Evolutionary conservation across 345 rosid species (phyloP).

Genomic region (Lagerstroemia speciosa): DNA sequence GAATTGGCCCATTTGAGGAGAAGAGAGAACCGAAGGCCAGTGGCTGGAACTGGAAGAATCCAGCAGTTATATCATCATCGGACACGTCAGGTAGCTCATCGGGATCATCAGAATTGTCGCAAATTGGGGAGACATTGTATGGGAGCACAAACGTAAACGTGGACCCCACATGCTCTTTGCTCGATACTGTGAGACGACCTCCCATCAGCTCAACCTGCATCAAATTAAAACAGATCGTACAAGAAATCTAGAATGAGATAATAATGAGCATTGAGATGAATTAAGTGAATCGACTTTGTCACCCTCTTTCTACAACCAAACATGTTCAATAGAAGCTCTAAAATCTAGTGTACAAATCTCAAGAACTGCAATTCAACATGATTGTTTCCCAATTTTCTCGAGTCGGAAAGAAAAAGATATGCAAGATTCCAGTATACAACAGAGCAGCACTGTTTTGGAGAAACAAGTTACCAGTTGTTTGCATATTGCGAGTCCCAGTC

Average conservation of each 20-base stretch:
- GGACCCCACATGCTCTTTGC: slow-evolving; percentile 68
- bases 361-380: neutral
- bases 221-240: slow-evolving; percentile 14
- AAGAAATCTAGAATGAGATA: neutral
- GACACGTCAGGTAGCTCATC: slow-evolving; percentile 70
- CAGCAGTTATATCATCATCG: slow-evolving; percentile 61
- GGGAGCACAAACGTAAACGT: slow-evolving; percentile 88
- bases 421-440: too few relatives aligned
- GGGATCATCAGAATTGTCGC: slow-evolving; percentile 61
- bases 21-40: slow-evolving; percentile 46
- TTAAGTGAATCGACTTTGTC: neutral
- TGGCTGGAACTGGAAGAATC: slow-evolving; percentile 76
- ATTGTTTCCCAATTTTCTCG: neutral
- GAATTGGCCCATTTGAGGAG: slow-evolving; percentile 44
- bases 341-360: neutral
- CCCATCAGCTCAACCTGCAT: slow-evolving; percentile 94
- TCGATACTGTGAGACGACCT: slow-evolving; percentile 78
- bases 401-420: too few relatives aligned
- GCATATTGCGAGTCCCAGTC: slow-evolving; percentile 94
- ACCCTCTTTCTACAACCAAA: too few relatives aligned
- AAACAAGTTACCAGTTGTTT: slow-evolving; percentile 69
- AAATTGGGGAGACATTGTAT: slow-evolving; percentile 51
- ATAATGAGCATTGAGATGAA: neutral
- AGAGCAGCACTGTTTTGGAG: neutral
- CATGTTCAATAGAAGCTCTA: neutral